phyloP scores from a whole-genome alignment of 129 eudicot species.

The Flaveria ramosissima region DNA sequence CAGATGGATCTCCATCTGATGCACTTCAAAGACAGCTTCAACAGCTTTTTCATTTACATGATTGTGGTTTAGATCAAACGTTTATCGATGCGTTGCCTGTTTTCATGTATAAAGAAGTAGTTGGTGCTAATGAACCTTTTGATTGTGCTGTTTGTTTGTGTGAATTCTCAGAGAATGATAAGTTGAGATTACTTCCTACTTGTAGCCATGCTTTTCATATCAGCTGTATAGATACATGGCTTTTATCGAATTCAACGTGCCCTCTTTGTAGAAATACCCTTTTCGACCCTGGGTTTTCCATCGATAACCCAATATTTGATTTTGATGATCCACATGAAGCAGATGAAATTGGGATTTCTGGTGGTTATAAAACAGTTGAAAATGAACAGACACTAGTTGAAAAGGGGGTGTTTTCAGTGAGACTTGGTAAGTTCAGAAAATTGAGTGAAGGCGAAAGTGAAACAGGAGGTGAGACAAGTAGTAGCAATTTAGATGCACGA shows the following conservation, averaged over 20 bases:
- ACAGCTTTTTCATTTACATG: constrained; percentile 74
- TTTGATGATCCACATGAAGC: not conserved
- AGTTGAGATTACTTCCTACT: constrained; percentile 66
- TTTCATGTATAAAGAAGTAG: constrained; percentile 67
- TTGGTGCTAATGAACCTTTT: constrained; percentile 70
- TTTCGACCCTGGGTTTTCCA: constrained; percentile 14
- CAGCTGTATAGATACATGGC: constrained; percentile 80
- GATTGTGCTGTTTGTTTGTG: constrained; percentile 89
- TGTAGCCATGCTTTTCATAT: constrained; percentile 88
- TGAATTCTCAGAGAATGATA: constrained; percentile 63
- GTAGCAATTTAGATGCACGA: constrained; percentile 7
- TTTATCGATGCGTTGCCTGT: constrained; percentile 79
- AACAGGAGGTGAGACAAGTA: constrained; percentile 15
- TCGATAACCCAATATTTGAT: constrained; percentile 1
- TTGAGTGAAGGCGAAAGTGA: constrained; percentile 5
- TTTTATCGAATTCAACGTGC: constrained; percentile 49
- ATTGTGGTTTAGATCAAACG: constrained; percentile 80
- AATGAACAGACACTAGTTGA: not conserved
- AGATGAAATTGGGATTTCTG: constrained; percentile 14
- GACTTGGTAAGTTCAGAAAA: constrained; percentile 13
- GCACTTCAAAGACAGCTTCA: constrained; percentile 77
- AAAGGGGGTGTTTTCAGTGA: constrained; percentile 8
- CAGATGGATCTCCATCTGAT: constrained; percentile 59
- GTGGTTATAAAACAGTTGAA: constrained; percentile 12
- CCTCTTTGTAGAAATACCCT: constrained; percentile 23